Conservation (phyloP, 2,329 filamentous ascomycete genomes). For the Diaporthe humulicola region DNA sequence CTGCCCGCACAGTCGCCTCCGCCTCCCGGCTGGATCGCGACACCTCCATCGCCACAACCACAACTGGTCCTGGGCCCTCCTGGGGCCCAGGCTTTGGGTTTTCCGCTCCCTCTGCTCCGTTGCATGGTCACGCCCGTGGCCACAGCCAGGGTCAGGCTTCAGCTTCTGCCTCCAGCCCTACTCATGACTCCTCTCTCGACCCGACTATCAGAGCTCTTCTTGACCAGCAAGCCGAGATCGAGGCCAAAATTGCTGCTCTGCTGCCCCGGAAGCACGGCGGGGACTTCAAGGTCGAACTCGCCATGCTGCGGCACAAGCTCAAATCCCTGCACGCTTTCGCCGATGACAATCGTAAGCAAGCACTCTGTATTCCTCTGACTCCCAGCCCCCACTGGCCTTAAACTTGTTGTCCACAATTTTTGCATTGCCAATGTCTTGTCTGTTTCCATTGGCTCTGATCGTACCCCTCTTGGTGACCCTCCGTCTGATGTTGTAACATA, state of each 20-base stretch:
- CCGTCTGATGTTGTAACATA: slow-evolving; percentile 43
- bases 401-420: background rate
- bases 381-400: slow-evolving; percentile 17
- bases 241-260: slow-evolving; percentile 62
- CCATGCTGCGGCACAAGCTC: slow-evolving; percentile 69
- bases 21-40: slow-evolving; percentile 35
- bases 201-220: slow-evolving; percentile 60
- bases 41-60: slow-evolving; percentile 34
- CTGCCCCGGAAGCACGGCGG: slow-evolving; percentile 62
- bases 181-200: slow-evolving; percentile 56
- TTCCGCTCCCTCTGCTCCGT: slow-evolving; percentile 31
- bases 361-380: slow-evolving; percentile 30
- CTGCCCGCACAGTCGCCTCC: slow-evolving; percentile 22
- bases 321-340: slow-evolving; percentile 63
- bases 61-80: slow-evolving; percentile 31
- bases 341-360: slow-evolving; percentile 62
- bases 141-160: slow-evolving; percentile 21
- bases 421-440: slow-evolving; percentile 9
- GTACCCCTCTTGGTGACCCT: slow-evolving; percentile 25
- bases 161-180: slow-evolving; percentile 45
- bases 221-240: slow-evolving; percentile 67
- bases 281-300: slow-evolving; percentile 63
- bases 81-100: slow-evolving; percentile 35
- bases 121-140: slow-evolving; percentile 21
- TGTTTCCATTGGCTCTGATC: background rate